Evolutionary conservation across 2,329 filamentous ascomycete genomes (phyloP).

Genomic region (Aurifilum marmelostoma): DNA sequence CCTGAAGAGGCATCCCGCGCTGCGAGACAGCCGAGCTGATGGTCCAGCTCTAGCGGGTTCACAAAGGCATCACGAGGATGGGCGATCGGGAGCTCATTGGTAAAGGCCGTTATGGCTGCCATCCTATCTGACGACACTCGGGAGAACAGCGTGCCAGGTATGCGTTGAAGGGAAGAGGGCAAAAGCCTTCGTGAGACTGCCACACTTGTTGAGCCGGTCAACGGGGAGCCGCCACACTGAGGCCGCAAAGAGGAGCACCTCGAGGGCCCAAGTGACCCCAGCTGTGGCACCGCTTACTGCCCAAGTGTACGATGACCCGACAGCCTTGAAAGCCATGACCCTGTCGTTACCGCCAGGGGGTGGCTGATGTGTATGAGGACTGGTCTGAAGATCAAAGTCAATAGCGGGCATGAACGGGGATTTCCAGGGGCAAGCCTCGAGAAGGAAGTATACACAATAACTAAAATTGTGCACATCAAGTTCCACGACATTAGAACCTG

Average conservation of each 20-base stretch:
- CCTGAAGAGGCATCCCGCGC: constrained; percentile 15
- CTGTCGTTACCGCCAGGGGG: constrained; percentile 8
- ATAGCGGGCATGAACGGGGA: constrained; percentile 6
- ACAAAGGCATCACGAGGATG: constrained; percentile 18
- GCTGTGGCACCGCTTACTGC: constrained; percentile 17
- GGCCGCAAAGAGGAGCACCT: constrained; percentile 12
- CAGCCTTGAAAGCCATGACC: constrained; percentile 4
- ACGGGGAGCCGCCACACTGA: constrained; percentile 11
- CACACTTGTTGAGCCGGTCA: constrained; percentile 17
- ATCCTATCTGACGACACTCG: constrained; percentile 12
- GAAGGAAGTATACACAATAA: constrained; percentile 2
- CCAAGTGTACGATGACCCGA: neutral
- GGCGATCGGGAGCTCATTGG: constrained; percentile 21
- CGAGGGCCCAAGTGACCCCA: constrained; percentile 18
- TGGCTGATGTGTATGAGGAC: constrained; percentile 10
- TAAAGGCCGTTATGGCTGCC: constrained; percentile 19
- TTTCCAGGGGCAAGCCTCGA: constrained; percentile 1
- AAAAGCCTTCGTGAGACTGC: constrained; percentile 21
- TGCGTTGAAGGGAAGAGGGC: neutral
- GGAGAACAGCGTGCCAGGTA: constrained; percentile 8
- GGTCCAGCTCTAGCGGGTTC: constrained; percentile 3
- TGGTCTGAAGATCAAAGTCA: neutral
- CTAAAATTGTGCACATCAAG: constrained; percentile 7
- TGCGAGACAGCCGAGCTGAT: constrained; percentile 13
- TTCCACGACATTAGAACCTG: constrained; percentile 21